phyloP scores from a whole-genome alignment of 169 alveolate genomes.

The Blepharisma undulans region DNA sequence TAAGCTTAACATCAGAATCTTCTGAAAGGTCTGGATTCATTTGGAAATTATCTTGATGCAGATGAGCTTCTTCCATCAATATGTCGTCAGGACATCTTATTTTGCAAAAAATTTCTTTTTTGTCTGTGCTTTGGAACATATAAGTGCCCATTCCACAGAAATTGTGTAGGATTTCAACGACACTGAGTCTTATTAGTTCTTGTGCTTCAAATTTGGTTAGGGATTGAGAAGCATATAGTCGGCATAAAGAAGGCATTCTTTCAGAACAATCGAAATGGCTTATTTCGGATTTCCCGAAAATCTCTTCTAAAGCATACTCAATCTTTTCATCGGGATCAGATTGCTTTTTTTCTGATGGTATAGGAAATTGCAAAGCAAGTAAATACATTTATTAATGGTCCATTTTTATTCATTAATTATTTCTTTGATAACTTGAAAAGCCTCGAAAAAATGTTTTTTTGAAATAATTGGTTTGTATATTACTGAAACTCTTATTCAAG shows the following conservation, averaged over 20 bases:
- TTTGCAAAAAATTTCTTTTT: constrained; percentile 26
- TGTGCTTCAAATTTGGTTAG: neutral
- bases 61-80: constrained; percentile 15
- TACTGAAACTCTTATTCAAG: no score
- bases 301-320: neutral
- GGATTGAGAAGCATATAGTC: neutral
- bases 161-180: constrained; percentile 31
- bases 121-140: constrained; percentile 21
- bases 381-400: neutral
- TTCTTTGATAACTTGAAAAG: neutral
- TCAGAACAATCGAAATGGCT: neutral
- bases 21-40: constrained; percentile 19
- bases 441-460: no score
- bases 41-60: neutral
- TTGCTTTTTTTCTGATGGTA: constrained; percentile 1
- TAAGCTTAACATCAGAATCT: neutral
- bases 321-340: neutral
- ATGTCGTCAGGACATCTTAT: neutral
- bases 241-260: neutral
- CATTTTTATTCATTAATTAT: neutral
- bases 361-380: neutral
- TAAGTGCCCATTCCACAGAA: constrained; percentile 30
- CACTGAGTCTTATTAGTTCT: constrained; percentile 5
- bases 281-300: neutral
- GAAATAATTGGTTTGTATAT: no score